phyloP scores from a whole-genome alignment of 768 basidiomycete species.

The Collybiopsis luxurians region DNA sequence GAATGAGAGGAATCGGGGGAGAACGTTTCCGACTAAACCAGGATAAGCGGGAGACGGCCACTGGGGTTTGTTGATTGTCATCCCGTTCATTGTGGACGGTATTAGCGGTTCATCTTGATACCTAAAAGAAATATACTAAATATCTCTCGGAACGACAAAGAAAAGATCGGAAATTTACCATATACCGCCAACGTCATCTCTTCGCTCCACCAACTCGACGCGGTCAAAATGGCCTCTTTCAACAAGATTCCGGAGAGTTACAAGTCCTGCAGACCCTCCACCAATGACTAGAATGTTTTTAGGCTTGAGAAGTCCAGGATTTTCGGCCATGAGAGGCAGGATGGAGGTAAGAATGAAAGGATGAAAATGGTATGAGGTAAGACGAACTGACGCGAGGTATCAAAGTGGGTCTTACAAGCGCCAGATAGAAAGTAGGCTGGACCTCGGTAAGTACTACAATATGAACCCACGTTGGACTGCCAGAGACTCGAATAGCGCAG shows the following conservation, averaged over 20 bases:
- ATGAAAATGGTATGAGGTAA: background rate
- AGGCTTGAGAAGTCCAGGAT: slow-evolving; percentile 11
- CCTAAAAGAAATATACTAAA: background rate
- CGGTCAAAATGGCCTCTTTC: slow-evolving; percentile 36
- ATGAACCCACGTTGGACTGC: no score
- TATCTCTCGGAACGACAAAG: background rate
- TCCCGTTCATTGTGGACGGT: background rate
- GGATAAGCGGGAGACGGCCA: slow-evolving; percentile 51
- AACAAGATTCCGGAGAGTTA: slow-evolving; percentile 43
- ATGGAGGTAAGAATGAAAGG: background rate
- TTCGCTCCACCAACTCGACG: slow-evolving; percentile 45
- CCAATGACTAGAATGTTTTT: slow-evolving; percentile 42
- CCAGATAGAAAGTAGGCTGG: no score
- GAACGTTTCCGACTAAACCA: slow-evolving; percentile 46
- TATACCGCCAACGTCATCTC: slow-evolving; percentile 42
- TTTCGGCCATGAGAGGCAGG: background rate
- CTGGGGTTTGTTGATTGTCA: slow-evolving; percentile 16
- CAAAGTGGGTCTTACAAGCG: no score
- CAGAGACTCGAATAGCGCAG: no score
- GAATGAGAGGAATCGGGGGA: slow-evolving; percentile 41
- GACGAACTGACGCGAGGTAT: background rate
- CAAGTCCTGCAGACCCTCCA: slow-evolving; percentile 47
- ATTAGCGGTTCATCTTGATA: background rate
- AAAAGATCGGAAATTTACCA: slow-evolving; percentile 30
- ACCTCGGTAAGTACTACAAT: no score